Evolutionary conservation across 257 asterid species (phyloP), one percentile per base, ranked within the genome.

Genomic region (Forsythia suspensa): DNA sequence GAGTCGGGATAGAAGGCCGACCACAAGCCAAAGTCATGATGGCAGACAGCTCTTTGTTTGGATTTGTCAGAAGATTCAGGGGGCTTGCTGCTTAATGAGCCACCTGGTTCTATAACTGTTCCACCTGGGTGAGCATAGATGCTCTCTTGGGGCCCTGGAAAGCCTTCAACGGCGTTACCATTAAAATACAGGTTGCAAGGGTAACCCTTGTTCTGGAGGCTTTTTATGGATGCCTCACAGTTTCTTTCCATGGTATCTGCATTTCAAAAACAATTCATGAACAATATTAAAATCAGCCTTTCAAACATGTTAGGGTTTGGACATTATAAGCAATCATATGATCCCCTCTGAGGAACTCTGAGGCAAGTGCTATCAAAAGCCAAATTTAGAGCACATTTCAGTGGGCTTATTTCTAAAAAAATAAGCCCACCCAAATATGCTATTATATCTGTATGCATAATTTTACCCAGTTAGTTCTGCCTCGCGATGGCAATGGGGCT

Each of bases 181-280:
- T 78, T 89, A 75, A 78, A 82, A 48, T 90, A 90, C 76, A 78
- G 76, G 74, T 73, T 77, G 84, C 83, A 86, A 43, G 90, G 89
- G 81, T 70, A 86, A 42, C 84, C 85, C 81, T 86, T 88, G 85
- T 78, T 87, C 73, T 81, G 92, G 86, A 87, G 86, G 91, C 92
- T 82, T 81, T 82, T 91, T 69, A 84, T 61, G 13, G 92, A 82
- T 79, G 94, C 90, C 93, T 88, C 96, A 52, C 87, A 84, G 85
- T 82, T 84, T 74, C 81, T 77, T 76, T 82, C 88, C 81, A 82
- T 41, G 73, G 86, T 78, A 87, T 86, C 97, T 90, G 93, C 86
- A 84, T 74, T 52, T 73, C 46, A 74, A 61, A 68, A 20, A 38
- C 36, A 52, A 15, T 12, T 70, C 52, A 73, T 69, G 70, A 71